phyloP scores from a whole-genome alignment of 306 rosid species.

The Mimosa pudica region DNA sequence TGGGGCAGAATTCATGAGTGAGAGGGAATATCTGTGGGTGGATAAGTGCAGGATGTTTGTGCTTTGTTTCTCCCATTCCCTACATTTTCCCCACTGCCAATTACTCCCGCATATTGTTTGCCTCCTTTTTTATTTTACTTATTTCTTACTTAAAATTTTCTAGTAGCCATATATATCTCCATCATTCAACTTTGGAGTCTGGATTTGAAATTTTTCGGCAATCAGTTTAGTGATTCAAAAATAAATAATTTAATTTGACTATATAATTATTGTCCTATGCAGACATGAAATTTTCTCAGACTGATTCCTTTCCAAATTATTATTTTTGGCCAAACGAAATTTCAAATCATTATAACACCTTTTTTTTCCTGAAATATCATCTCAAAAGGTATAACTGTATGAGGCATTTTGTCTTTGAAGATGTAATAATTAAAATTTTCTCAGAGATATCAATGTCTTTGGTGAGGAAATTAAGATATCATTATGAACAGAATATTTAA shows the following conservation, averaged over 20 bases:
- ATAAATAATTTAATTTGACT: not conserved
- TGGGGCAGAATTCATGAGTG: slow-evolving; percentile 31
- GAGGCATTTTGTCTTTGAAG: too few species aligned
- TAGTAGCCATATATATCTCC: not conserved
- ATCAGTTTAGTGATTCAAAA: not conserved
- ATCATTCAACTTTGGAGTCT: slow-evolving; percentile 18
- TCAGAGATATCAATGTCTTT: too few species aligned
- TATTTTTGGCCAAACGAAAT: too few species aligned
- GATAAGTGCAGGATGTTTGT: slow-evolving; percentile 45
- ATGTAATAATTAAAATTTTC: too few species aligned
- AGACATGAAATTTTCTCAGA: not conserved
- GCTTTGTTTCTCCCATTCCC: slow-evolving; percentile 38
- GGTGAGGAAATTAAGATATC: too few species aligned
- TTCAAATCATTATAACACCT: too few species aligned
- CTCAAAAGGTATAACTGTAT: too few species aligned
- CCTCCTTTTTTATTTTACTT: not conserved
- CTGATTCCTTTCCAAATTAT: not conserved
- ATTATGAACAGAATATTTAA: too few species aligned
- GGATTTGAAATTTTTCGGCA: not conserved
- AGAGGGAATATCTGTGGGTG: slow-evolving; percentile 33
- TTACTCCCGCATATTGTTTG: not conserved
- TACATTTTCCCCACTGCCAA: slow-evolving; percentile 35
- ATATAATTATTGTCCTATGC: not conserved
- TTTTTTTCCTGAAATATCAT: too few species aligned
- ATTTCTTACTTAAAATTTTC: not conserved